Conservation (phyloP, 148 eudicot genomes). For the Rhododendron simsii region DNA sequence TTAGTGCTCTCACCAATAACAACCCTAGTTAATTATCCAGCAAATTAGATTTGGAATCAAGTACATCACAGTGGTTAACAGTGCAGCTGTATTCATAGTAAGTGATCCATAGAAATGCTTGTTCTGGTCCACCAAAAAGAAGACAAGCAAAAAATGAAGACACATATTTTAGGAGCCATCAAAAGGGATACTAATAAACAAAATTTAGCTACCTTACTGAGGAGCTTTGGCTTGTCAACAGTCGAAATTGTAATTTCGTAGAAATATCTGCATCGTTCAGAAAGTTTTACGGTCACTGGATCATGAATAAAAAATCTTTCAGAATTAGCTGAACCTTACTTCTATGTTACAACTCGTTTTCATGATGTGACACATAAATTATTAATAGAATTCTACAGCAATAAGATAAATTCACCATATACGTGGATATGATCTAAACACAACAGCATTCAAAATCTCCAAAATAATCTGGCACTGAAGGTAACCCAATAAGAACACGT, state of each 20-base stretch:
- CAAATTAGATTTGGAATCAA: not conserved
- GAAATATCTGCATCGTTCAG: slow-evolving; percentile 48
- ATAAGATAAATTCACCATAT: not conserved
- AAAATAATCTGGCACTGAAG: not conserved
- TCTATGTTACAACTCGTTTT: not conserved
- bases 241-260: slow-evolving; percentile 64
- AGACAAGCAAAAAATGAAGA: not conserved
- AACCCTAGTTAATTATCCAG: not conserved
- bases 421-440: too few species aligned
- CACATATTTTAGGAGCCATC: not conserved
- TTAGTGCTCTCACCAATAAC: not conserved
- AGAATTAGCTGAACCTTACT: not conserved
- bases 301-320: not conserved
- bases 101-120: not conserved
- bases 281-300: not conserved
- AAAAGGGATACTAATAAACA: not conserved
- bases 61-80: not conserved
- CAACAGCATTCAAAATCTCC: too few species aligned
- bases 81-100: not conserved
- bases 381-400: too few species aligned
- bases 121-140: not conserved
- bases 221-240: slow-evolving; percentile 51
- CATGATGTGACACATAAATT: not conserved
- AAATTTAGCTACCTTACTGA: slow-evolving; percentile 41
- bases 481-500: not conserved